Base-by-base conservation (phyloP, 768 basidiomycete genomes). In the Tulasnella sp. region DNA sequence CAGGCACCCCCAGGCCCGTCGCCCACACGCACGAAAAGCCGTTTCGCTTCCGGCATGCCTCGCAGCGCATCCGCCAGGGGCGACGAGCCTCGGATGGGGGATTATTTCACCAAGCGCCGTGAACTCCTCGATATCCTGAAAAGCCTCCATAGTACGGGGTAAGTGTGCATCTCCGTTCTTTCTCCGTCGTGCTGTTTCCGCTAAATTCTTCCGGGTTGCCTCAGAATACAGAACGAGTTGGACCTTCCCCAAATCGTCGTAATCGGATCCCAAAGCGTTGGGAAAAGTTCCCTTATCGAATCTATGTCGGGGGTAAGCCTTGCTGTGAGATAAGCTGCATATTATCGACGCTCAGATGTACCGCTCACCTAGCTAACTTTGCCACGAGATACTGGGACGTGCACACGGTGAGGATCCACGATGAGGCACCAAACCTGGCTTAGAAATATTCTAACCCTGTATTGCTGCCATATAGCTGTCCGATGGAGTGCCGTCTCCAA, bases 281-380 rank as follows among this genome's bases (percentile, higher is more conserved):
- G 92, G 0, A 93, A 93, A 79, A 91, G 91, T 0, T 93, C 91
- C 0, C 85, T 93, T 3, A 92, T 93, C 12, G 91, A 93, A 79
- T 87, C 90, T 0, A 92, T 93, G 64, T 91, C 91, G 0, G 75
- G 79, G 31, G 78, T 79, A 75, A n/a, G 78, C 70, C 3, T 17
- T 6, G 29, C 34, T 11, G n/a, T 76, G 8, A 17, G 25, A 38
- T 5, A 22, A 25, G 5, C 25, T 22, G 11, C 39, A 17, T 14
- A 22, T 73, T 19, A 29, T 31, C 34, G 15, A 40, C 39, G n/a
- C n/a, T 17, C 36, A 25, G 9, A 22, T 31, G 7, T 37, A 70
- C 19, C 1, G 5, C 68, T 2, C 37, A 1, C 37, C 38, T 22
- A 91, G 0, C 88, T 92, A n/a, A 89, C 87, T 0, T 83, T 93